Conservation (phyloP, 1,284 basidiomycete species). For the Sparassis latifolia region DNA sequence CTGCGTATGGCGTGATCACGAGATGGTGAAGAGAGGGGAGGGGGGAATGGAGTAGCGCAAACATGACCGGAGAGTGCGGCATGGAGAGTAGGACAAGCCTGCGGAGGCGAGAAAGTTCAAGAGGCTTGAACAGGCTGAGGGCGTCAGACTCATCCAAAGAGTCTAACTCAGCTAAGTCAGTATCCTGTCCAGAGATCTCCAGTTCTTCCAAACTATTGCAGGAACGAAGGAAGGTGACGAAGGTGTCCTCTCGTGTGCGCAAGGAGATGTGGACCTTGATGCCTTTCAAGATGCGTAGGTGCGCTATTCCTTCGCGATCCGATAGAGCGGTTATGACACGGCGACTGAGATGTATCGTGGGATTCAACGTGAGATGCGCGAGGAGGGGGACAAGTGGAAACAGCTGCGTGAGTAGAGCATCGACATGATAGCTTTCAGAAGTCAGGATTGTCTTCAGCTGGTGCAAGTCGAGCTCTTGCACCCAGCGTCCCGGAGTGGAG, state of each 20-base stretch:
- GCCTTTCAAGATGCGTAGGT: constrained; percentile 58
- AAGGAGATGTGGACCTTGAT: constrained; percentile 29
- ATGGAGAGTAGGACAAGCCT: constrained; percentile 64
- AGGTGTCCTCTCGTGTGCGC: constrained; percentile 21
- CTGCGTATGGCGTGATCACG: constrained; percentile 70
- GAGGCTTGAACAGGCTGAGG: constrained; percentile 27
- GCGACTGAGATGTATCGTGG: constrained; percentile 53
- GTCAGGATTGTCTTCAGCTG: constrained; percentile 37
- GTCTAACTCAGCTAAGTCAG: neutral
- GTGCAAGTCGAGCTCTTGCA: constrained; percentile 67
- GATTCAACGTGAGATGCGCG: constrained; percentile 50
- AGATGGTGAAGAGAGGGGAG: constrained; percentile 66
- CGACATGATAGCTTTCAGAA: constrained; percentile 43
- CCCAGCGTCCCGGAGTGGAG: constrained; percentile 80
- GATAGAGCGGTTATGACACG: constrained; percentile 50
- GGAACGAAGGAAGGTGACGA: constrained; percentile 43
- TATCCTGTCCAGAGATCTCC: constrained; percentile 37
- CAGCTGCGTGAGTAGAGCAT: constrained; percentile 54
- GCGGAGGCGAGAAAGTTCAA: constrained; percentile 54
- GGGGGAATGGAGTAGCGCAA: constrained; percentile 49
- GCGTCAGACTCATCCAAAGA: constrained; percentile 11
- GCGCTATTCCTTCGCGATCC: constrained; percentile 42
- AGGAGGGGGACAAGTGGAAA: constrained; percentile 72
- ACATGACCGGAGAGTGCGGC: constrained; percentile 58
- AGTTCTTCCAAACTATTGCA: constrained; percentile 61